These are phyloP conservation scores for Epichloe gansuensis DNA, from an alignment of 2,329 filamentous ascomycete species.

Conservation along the genomic window DNA sequence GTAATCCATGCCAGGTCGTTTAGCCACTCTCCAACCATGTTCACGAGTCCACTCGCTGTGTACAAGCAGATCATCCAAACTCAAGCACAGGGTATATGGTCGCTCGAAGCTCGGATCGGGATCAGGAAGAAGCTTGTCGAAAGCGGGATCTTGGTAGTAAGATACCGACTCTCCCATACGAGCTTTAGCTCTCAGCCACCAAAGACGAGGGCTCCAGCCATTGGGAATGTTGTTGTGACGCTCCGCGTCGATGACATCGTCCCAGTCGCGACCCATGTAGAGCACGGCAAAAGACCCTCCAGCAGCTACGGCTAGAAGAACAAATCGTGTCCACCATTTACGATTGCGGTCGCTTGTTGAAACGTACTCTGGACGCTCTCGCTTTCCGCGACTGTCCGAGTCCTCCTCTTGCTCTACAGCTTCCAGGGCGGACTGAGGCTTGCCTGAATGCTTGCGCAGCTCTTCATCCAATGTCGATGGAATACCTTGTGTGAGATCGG, in stretches of 20 bases:
- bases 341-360: conserved; percentile 82
- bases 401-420: conserved; percentile 25
- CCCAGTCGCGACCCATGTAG: conserved; percentile 84
- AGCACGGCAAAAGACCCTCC: conserved; percentile 45
- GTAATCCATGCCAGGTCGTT: conserved; percentile 91
- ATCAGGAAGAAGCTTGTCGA: conserved; percentile 82
- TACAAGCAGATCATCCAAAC: conserved; percentile 84
- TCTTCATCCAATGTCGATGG: conserved; percentile 82
- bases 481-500: conserved; percentile 88
- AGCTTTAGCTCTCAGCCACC: conserved; percentile 71
- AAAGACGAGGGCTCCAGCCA: conserved; percentile 62
- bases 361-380: conserved; percentile 63
- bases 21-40: conserved; percentile 89
- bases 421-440: conserved; percentile 19
- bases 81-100: conserved; percentile 86
- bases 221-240: conserved; percentile 61
- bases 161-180: conserved; percentile 64
- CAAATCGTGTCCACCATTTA: conserved; percentile 61
- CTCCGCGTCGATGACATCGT: conserved; percentile 62
- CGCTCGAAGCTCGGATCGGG: conserved; percentile 67
- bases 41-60: conserved; percentile 92
- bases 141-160: conserved; percentile 94
- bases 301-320: conserved; percentile 51
- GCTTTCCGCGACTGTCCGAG: conserved; percentile 20
- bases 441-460: conserved; percentile 34